Evolutionary conservation across 805 yeast genomes (phyloP).

Genomic region (Barnettozyma sp.): DNA sequence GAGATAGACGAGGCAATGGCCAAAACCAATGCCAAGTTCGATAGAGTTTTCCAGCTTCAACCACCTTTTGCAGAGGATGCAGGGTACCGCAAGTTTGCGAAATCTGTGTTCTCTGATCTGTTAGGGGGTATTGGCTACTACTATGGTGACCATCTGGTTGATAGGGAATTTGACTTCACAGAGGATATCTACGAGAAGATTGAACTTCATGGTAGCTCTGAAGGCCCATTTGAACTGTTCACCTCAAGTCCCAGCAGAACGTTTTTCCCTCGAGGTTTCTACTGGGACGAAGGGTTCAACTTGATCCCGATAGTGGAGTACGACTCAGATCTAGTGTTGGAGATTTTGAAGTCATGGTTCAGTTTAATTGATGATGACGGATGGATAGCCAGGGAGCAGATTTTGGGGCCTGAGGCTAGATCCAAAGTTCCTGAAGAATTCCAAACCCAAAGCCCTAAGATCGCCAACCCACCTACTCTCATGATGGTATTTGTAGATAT

Average conservation of each 20-base stretch:
- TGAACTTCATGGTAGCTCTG: conserved; percentile 44
- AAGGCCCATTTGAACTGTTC: conserved; percentile 74
- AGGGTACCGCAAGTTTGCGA: conserved; percentile 51
- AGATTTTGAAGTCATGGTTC: conserved; percentile 85
- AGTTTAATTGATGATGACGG: conserved; percentile 79
- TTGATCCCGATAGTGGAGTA: conserved; percentile 73
- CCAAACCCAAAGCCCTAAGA: conserved; percentile 76
- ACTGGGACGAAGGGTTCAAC: conserved; percentile 99
- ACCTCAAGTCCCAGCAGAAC: conserved; percentile 88
- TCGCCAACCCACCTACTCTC: conserved; percentile 94
- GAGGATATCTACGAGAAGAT: conserved; percentile 60
- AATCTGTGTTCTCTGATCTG: conserved; percentile 73
- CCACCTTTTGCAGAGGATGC: conserved; percentile 47
- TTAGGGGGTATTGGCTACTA: conserved; percentile 88
- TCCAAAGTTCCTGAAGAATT: conserved; percentile 80
- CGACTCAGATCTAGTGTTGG: conserved; percentile 76
- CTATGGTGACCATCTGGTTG: conserved; percentile 78
- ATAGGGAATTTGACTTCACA: conserved; percentile 58
- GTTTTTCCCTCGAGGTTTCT: conserved; percentile 93
- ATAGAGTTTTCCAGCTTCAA: conserved; percentile 39
- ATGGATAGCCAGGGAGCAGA: conserved; percentile 96
- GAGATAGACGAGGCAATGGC: conserved; percentile 17
- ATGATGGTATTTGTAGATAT: conserved; percentile 63
- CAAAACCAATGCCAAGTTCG: conserved; percentile 47
- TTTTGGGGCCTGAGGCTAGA: conserved; percentile 86